Base-by-base conservation (phyloP, 192 early-diverging fungal species). In the Linnemannia elongata region DNA sequence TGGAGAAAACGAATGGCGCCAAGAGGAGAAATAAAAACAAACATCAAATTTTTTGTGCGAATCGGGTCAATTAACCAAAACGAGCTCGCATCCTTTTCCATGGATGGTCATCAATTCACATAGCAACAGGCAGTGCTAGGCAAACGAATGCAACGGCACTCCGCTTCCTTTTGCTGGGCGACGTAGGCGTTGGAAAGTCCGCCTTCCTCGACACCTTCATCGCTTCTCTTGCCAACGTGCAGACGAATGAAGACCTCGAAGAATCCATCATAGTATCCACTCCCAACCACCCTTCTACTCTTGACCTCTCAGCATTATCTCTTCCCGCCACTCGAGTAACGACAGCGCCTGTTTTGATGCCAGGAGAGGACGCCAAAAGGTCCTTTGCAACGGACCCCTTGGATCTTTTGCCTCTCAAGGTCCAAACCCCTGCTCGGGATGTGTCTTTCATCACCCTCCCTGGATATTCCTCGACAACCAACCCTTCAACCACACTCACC, bases 381-480 rank as follows among this genome's bases (percentile, higher is more conserved):
- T 66, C 73, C 4, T 54, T 39, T 44, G 33, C 60, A 49, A 33
- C 57, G 13, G 85, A 87, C 36, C 85, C 79, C 1, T 60, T 87
- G 17, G 76, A 76, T 30, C 72, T 87, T 20, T 24, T 87, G 18
- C 85, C 85, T 30, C 85, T 72, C 36, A 78, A 54, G 24, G 47
- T 78, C 18, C 22, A 54, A 20, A 68, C 60, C 1, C 85, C 85
- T 7, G 75, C 79, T 18, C 60, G 85, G 12, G 85, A 87, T 4
- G 74, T 87, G 60, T 55, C 75, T 6, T 87, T 87, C 57, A 80
- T 81, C 33, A 87, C 75, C 24, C 39, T 87, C 2, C 85, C 85
- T 33, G 85, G 85, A 10, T 87, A 87, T 60, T 87, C 85, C 2
- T 87, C 79, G 3, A 87, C 85, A 7, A 69, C 20, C n/a, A 87